Base-by-base conservation (phyloP, 106 monocot species). In the Amphibolis antarctica region DNA sequence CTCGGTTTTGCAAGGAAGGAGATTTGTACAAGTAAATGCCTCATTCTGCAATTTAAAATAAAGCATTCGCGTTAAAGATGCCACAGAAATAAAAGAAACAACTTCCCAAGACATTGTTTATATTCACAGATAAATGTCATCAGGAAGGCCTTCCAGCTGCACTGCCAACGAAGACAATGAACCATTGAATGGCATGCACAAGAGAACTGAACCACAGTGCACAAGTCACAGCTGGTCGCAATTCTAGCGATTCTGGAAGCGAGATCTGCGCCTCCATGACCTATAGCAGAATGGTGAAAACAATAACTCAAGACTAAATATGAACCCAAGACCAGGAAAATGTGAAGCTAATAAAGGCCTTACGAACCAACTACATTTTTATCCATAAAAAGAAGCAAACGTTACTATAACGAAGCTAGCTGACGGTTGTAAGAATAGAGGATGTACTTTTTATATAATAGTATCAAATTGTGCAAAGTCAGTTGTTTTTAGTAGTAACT, bases 191-290 rank as follows among this genome's bases (percentile, higher is more conserved):
- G 22, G 18, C 23, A 24, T 10, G 22, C 20, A 22, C 7, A 42
- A 22, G 43, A 59, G 59, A 25, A 28, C 30, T 59, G 28, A 49
- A 10, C 12, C 27, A 59, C 14, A 30, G 30, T 30, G n/a, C 29
- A 15, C 15, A 13, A 28, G 20, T 22, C 29, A 25, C 23, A 1
- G 15, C 29, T 27, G 13, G 27, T 29, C 24, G 30, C 23, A n/a
- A 29, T 6, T 43, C 64, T 72, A 64, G 29, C 29, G 53, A 15
- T 66, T 55, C 3, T 28, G 55, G 22, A 73, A 73, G 19, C 55
- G 58, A 21, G 65, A 58, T 12, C 73, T 55, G 45, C 66, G 73
- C 46, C 73, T 73, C 59, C 73, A 44, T 9, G 73, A 73, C 15
- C 73, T 73, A 59, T 59, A 64, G n/a, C n/a, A n/a, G n/a, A n/a